These are phyloP conservation scores for Gastrolobium bilobum DNA, from an alignment of 306 rosid genomes.

Conservation along the genomic window DNA sequence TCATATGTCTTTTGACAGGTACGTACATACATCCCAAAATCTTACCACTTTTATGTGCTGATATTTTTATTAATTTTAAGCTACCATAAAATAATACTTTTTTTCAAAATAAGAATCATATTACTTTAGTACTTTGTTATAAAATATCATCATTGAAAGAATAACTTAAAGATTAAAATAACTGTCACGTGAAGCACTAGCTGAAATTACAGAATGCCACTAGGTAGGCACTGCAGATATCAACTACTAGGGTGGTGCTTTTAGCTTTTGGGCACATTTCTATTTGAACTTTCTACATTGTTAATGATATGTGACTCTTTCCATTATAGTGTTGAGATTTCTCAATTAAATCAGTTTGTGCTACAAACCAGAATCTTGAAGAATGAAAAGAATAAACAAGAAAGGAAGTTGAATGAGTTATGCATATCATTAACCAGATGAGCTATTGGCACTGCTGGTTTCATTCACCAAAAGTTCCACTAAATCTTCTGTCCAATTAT, in stretches of 20 bases:
- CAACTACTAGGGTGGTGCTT: constrained; percentile 9
- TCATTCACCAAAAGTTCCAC: constrained; percentile 51
- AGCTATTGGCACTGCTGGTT: constrained; percentile 48
- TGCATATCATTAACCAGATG: constrained; percentile 49
- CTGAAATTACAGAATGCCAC: not conserved
- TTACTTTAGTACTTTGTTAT: not conserved
- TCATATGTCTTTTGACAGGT: no score
- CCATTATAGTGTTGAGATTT: constrained; percentile 25
- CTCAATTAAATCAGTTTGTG: constrained; percentile 18
- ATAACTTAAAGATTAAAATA: not conserved
- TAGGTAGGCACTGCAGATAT: not conserved
- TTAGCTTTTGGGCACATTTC: constrained; percentile 39
- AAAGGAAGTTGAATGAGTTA: constrained; percentile 36
- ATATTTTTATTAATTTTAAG: not conserved
- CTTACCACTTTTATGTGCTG: not conserved
- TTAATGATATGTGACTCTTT: constrained; percentile 47
- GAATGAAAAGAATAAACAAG: constrained; percentile 21
- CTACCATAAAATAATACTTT: not conserved
- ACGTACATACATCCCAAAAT: no score
- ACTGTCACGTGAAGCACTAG: constrained; percentile 6
- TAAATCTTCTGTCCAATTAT: constrained; percentile 42
- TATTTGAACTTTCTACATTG: constrained; percentile 41
- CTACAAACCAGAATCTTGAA: constrained; percentile 16
- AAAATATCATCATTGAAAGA: not conserved
- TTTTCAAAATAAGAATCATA: not conserved